Evolutionary conservation across 768 basidiomycete species (phyloP).

Genomic region (Psilocybe cyanescens): DNA sequence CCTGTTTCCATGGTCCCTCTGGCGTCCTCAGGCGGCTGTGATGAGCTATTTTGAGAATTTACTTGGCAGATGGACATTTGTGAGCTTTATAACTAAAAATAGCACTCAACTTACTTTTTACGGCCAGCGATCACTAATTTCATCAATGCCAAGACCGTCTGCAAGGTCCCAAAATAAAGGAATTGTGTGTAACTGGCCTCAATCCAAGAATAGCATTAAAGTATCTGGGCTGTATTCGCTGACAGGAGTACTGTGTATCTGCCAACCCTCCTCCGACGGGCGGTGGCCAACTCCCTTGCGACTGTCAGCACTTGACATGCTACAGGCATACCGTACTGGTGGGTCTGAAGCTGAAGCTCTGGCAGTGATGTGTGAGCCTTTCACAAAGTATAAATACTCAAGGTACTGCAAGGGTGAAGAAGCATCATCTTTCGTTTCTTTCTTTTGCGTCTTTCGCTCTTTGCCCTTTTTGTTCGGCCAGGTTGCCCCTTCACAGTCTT

Average conservation of each 20-base stretch:
- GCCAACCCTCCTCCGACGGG: not conserved
- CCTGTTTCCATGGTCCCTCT: conserved; percentile 22
- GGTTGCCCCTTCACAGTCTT: conserved; percentile 42
- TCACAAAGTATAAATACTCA: conserved; percentile 20
- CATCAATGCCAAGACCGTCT: conserved; percentile 17
- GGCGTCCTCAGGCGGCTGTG: conserved; percentile 16
- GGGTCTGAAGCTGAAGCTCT: not conserved
- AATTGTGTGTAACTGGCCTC: not conserved
- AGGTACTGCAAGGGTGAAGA: not conserved
- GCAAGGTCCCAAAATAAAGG: conserved; percentile 1
- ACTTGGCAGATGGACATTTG: conserved; percentile 19
- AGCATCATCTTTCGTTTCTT: conserved; percentile 23
- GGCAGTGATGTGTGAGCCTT: not conserved
- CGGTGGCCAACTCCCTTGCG: conserved; percentile 15
- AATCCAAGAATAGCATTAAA: not conserved
- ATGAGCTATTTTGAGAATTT: conserved; percentile 3
- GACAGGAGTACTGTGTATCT: not conserved
- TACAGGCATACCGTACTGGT: conserved; percentile 2
- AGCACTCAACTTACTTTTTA: conserved; percentile 8
- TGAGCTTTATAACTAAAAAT: conserved; percentile 14
- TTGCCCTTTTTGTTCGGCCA: conserved; percentile 37
- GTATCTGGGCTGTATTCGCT: not conserved
- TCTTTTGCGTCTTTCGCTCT: conserved; percentile 22
- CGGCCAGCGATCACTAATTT: conserved; percentile 5
- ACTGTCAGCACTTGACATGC: conserved; percentile 19